These are phyloP conservation scores for Scheffersomyces cryptocercus DNA, from an alignment of 1,139 yeast genomes.

Conservation along the genomic window DNA sequence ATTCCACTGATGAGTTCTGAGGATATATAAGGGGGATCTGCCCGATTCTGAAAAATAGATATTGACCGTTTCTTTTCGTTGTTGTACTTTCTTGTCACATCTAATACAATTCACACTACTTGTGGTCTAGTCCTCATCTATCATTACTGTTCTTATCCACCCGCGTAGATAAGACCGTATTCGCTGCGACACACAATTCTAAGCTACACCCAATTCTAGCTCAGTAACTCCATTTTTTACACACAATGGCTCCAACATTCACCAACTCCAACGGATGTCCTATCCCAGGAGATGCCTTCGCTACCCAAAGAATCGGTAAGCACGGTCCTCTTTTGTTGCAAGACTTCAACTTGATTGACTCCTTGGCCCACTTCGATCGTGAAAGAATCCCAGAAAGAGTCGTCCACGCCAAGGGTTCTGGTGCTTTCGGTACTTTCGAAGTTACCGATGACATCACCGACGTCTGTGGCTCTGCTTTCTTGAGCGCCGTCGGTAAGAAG, in stretches of 20 bases:
- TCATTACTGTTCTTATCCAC: not conserved
- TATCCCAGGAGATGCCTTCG: conserved; percentile 58
- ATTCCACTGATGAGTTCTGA: too few relatives aligned
- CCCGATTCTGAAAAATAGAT: too few relatives aligned
- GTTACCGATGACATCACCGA: conserved; percentile 83
- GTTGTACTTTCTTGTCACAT: too few relatives aligned
- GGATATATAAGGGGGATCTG: too few relatives aligned
- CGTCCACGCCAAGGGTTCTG: conserved; percentile 89
- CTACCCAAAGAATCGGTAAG: conserved; percentile 72
- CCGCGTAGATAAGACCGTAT: not conserved
- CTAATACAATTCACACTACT: too few relatives aligned
- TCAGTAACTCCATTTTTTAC: conserved; percentile 3
- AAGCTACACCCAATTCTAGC: not conserved
- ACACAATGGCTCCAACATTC: conserved; percentile 41
- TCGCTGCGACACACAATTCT: conserved; percentile 1
- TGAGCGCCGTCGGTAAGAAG: conserved; percentile 73
- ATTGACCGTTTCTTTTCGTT: too few relatives aligned
- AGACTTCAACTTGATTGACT: conserved; percentile 76
- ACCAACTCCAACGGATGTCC: conserved; percentile 79
- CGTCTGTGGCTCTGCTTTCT: conserved; percentile 67
- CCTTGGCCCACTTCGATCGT: conserved; percentile 80
- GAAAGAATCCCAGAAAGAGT: conserved; percentile 90
- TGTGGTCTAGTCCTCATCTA: too few relatives aligned
- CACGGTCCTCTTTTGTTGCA: conserved; percentile 77
- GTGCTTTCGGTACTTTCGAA: conserved; percentile 80